Conservation (phyloP, 106 monocot genomes). For the Xerophyta viscosa region DNA sequence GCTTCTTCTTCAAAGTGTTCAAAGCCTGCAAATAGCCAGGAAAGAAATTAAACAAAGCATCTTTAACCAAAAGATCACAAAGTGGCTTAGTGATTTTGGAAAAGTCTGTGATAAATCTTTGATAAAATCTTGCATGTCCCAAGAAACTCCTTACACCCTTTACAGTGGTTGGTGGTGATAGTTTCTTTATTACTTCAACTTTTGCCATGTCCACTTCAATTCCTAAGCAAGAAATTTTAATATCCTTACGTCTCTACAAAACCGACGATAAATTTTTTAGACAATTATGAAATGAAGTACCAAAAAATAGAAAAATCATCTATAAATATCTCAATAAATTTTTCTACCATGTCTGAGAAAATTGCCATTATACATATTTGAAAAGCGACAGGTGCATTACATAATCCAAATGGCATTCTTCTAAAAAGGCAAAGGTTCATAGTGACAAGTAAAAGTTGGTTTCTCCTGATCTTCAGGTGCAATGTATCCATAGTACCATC, state of each 20-base stretch:
- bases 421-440: conserved; percentile 4
- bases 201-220: background rate
- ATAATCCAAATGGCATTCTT: conserved; percentile 5
- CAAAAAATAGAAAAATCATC: conserved; percentile 6
- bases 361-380: conserved; percentile 5
- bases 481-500: background rate
- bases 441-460: background rate
- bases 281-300: conserved; percentile 5
- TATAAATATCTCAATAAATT: conserved; percentile 5
- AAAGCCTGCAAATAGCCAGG: background rate
- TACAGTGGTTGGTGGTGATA: background rate
- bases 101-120: background rate
- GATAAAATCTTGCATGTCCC: background rate
- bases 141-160: background rate
- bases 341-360: conserved; percentile 7
- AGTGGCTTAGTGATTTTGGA: conserved; percentile 2
- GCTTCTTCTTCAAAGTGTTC: background rate
- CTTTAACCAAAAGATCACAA: background rate
- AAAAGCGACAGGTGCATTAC: conserved; percentile 4
- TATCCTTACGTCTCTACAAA: background rate
- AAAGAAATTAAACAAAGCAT: background rate
- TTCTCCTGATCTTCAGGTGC: conserved; percentile 7
- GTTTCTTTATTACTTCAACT: background rate
- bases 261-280: background rate
- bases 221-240: background rate